Base-by-base conservation (phyloP, 768 basidiomycete species). In the Amanita jacksonii region DNA sequence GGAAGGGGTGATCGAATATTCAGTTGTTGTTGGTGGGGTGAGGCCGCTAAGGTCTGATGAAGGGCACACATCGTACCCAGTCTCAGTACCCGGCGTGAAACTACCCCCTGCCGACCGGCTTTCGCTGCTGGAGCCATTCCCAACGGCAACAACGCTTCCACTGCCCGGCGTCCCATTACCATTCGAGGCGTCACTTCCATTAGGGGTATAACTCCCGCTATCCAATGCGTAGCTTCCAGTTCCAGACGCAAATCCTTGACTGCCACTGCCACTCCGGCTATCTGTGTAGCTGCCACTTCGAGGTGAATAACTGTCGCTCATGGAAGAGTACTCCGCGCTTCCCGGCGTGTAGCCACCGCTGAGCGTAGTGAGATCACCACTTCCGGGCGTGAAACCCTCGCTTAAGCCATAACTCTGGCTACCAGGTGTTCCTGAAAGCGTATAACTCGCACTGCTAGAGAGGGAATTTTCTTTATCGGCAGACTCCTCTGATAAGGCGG, bases 391-490 rank as follows among this genome's bases (percentile, higher is more conserved):
- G 23, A 45, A 48, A 35, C 51, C 49, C 16, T 19, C 45, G 45
- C 45, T 40, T 16, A 41, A 32, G 20, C 38, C 40, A 41, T 34
- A n/a, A 18, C 44, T 45, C 19, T 38, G 44, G 7, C 25, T 38
- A 12, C n/a, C 35, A 27, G 44, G 44, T 8, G 44, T 38, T 30
- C 44, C 44, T 23, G 36, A 38, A 45, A 38, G 31, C n/a, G 44
- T 45, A 20, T 51, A 53, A 31, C 54, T 50, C n/a, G 55, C 55
- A 33, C 52, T 55, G 24, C 51, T 50, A 32, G 34, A 47, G 35
- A 12, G 18, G 4, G 56, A 58, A 50, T 81, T 79, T 57, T 80
- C 81, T 55, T 77, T 80, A 48, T 84, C 78, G 1, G 73, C 75
- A 4, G 56, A 58, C 8, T 63, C 63, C n/a, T 72, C 72, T 13